phyloP scores from a whole-genome alignment of 768 basidiomycete species.

The Russula emetica region DNA sequence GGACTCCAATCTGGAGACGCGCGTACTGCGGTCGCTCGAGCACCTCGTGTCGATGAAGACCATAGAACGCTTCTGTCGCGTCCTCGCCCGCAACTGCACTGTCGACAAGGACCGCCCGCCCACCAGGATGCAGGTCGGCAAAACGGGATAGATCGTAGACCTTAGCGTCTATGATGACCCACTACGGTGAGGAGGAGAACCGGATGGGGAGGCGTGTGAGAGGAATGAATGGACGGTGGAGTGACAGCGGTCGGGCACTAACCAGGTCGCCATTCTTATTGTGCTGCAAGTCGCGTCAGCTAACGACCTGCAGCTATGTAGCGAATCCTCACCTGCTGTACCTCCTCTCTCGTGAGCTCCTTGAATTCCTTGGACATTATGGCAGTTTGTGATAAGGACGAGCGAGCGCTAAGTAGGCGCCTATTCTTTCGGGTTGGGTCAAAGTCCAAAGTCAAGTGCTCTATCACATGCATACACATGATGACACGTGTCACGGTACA shows the following conservation, averaged over 20 bases:
- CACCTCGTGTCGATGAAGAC: slow-evolving; percentile 80
- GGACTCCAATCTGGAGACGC: slow-evolving; percentile 63
- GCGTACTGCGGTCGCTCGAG: slow-evolving; percentile 67
- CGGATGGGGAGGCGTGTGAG: neutral
- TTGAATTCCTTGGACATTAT: slow-evolving; percentile 29
- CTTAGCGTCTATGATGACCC: slow-evolving; percentile 77
- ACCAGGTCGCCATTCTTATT: slow-evolving; percentile 82
- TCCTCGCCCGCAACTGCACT: slow-evolving; percentile 58
- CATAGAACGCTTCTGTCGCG: slow-evolving; percentile 80
- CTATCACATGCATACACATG: neutral
- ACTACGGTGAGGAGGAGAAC: slow-evolving; percentile 40
- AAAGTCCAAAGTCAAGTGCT: too few relatives aligned
- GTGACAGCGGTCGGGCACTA: slow-evolving; percentile 29
- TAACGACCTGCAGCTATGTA: neutral
- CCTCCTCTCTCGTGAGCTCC: slow-evolving; percentile 53
- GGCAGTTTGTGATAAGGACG: neutral
- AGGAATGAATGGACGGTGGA: too few relatives aligned
- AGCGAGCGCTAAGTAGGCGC: neutral
- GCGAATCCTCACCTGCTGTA: slow-evolving; percentile 52
- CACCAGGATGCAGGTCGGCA: slow-evolving; percentile 81
- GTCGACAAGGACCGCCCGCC: slow-evolving; percentile 62
- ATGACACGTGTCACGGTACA: neutral
- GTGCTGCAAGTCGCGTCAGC: slow-evolving; percentile 49
- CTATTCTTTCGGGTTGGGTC: neutral
- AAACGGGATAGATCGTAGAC: slow-evolving; percentile 83